A percentile compares a stretch with the other conserved stretches of the same genome.
phyloP scores from a whole-genome alignment of 441 rosid species.

The Raphanus hybrid region DNA sequence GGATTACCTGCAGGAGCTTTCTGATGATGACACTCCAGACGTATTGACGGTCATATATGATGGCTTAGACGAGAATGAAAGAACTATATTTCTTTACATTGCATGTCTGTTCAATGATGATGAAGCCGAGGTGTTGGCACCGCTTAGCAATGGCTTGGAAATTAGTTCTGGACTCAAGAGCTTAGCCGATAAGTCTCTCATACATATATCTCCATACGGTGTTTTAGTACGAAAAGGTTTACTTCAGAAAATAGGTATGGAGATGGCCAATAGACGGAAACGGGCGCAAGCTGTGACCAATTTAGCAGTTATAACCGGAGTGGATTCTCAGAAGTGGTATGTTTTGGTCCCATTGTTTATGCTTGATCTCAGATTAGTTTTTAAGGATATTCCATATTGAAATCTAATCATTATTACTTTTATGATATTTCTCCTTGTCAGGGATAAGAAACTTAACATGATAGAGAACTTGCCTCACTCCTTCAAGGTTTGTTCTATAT shows the following conservation, averaged over 20 bases:
- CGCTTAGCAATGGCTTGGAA: neutral
- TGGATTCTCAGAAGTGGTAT: neutral
- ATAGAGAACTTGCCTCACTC: neutral
- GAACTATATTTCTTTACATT: neutral
- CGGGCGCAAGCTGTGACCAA: neutral
- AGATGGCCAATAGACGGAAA: neutral
- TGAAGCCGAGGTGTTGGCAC: neutral
- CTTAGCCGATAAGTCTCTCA: slow-evolving; percentile 13
- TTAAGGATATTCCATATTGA: neutral
- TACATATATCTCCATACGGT: neutral
- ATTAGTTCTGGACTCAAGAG: neutral
- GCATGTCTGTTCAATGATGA: slow-evolving; percentile 3
- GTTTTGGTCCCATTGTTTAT: neutral
- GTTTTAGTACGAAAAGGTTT: neutral
- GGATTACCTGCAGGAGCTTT: neutral
- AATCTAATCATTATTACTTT: neutral
- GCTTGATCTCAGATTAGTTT: neutral
- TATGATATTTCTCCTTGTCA: neutral
- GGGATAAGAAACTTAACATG: neutral
- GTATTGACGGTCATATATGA: neutral
- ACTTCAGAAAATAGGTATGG: neutral
- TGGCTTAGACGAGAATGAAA: neutral
- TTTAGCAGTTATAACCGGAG: neutral
- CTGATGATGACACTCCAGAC: neutral
- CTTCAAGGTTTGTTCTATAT: neutral